Conservation (phyloP, 768 basidiomycete species). For the Grammothele lineata region DNA sequence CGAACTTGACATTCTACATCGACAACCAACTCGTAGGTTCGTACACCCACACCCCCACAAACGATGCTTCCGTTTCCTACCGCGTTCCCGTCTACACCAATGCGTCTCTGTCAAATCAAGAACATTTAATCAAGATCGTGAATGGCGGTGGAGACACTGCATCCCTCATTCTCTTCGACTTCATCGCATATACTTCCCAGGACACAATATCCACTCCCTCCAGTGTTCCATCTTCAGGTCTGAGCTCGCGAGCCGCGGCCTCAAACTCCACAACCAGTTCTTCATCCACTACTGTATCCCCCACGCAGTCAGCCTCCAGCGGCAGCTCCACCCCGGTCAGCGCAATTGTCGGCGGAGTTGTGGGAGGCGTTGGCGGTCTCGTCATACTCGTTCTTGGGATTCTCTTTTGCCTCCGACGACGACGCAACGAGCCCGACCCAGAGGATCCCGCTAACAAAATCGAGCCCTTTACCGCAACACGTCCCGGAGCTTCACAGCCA, state of each 20-base stretch:
- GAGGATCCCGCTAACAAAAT: not conserved
- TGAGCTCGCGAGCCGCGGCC: too few relatives aligned
- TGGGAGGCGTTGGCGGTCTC: not conserved
- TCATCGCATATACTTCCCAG: not conserved
- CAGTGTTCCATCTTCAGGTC: not conserved
- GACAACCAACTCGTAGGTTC: constrained; percentile 1
- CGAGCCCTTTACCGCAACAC: not conserved
- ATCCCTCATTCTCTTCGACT: constrained; percentile 2
- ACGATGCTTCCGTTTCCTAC: not conserved
- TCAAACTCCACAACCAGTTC: not conserved
- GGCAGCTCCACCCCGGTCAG: not conserved
- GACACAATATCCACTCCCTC: not conserved
- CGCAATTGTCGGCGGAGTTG: constrained; percentile 1
- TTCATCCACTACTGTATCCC: not conserved
- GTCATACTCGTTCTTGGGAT: not conserved
- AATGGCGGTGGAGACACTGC: not conserved
- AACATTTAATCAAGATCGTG: not conserved
- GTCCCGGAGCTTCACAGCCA: too few relatives aligned
- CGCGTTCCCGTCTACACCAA: not conserved
- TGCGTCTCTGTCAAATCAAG: not conserved
- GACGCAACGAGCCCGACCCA: not conserved
- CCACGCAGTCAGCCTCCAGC: not conserved
- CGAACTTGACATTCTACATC: constrained; percentile 13
- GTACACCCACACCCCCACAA: not conserved
- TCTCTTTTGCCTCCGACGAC: not conserved